Percentiles rank a stretch among this genome's conserved stretches.
These are phyloP conservation scores for Bacidia rubella DNA, from an alignment of 495 filamentous ascomycete genomes.

Conservation along the genomic window DNA sequence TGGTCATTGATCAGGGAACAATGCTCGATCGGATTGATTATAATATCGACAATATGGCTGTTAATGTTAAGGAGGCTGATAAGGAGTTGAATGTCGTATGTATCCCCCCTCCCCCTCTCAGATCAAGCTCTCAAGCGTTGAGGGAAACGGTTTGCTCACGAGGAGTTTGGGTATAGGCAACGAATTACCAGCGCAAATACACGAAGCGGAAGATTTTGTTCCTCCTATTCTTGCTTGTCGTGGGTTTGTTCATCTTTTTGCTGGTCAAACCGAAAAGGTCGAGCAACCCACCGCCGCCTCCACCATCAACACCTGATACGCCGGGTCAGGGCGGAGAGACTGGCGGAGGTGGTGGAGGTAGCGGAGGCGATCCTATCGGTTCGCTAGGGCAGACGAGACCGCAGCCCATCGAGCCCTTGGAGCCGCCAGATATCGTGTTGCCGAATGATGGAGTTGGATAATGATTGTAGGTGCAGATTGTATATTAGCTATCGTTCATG, in stretches of 20 bases:
- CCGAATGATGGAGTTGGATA: neutral
- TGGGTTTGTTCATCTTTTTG: constrained; percentile 76
- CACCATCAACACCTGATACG: neutral
- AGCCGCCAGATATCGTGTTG: neutral
- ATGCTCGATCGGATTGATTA: constrained; percentile 98
- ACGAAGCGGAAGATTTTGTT: constrained; percentile 87
- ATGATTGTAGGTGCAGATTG: too few species aligned
- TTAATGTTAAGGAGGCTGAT: constrained; percentile 79
- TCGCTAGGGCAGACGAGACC: neutral
- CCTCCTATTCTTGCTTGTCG: constrained; percentile 66
- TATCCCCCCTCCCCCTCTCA: constrained; percentile 3
- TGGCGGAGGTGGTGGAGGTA: neutral
- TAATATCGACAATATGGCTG: constrained; percentile 86
- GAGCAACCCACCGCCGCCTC: constrained; percentile 4
- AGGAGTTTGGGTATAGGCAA: too few species aligned
- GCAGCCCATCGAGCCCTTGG: neutral
- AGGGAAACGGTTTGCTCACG: too few species aligned
- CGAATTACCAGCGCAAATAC: constrained; percentile 75
- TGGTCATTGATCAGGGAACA: constrained; percentile 97
- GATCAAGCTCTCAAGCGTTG: neutral
- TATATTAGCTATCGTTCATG: too few species aligned
- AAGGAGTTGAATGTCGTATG: constrained; percentile 76
- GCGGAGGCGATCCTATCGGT: neutral
- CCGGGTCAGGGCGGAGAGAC: neutral
- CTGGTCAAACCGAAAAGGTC: constrained; percentile 63